Percentiles rank a stretch among this genome's conserved stretches.
phyloP scores from a whole-genome alignment of 495 filamentous ascomycete genomes.

The Annulohypoxylon maeteangense region DNA sequence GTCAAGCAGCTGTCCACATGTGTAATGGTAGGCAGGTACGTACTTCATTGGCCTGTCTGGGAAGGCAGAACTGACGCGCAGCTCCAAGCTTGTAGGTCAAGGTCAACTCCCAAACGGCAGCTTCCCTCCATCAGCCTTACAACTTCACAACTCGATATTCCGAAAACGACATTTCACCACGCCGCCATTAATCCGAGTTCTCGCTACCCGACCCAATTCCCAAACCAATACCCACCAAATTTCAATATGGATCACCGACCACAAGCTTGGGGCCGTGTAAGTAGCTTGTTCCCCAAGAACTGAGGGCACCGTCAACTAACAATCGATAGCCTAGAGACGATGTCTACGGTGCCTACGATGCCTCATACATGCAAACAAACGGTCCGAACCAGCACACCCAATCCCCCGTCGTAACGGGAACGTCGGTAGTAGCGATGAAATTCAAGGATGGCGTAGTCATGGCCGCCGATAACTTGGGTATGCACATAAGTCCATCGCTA shows the following conservation, averaged over 20 bases:
- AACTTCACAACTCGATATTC: constrained; percentile 8
- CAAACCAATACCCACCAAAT: neutral
- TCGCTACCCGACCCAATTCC: neutral
- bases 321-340: constrained; percentile 85
- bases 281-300: constrained; percentile 35
- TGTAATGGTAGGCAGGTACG: neutral
- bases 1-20: constrained; percentile 10
- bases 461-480: constrained; percentile 96
- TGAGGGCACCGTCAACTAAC: constrained; percentile 11
- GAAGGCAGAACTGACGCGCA: constrained; percentile 52
- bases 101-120: constrained; percentile 32
- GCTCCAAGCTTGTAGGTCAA: constrained; percentile 32
- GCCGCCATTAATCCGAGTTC: neutral
- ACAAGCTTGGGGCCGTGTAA: constrained; percentile 95
- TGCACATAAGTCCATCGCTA: constrained; percentile 16
- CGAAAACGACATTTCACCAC: constrained; percentile 3
- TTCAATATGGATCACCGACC: constrained; percentile 89
- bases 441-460: constrained; percentile 96
- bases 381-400: constrained; percentile 87
- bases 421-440: constrained; percentile 92
- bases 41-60: constrained; percentile 8
- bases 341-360: constrained; percentile 91
- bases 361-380: constrained; percentile 76
- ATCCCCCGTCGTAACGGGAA: constrained; percentile 92
- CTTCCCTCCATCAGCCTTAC: constrained; percentile 27